These are phyloP conservation scores for Tremella fuciformis DNA, from an alignment of 768 basidiomycete genomes.

Conservation along the genomic window DNA sequence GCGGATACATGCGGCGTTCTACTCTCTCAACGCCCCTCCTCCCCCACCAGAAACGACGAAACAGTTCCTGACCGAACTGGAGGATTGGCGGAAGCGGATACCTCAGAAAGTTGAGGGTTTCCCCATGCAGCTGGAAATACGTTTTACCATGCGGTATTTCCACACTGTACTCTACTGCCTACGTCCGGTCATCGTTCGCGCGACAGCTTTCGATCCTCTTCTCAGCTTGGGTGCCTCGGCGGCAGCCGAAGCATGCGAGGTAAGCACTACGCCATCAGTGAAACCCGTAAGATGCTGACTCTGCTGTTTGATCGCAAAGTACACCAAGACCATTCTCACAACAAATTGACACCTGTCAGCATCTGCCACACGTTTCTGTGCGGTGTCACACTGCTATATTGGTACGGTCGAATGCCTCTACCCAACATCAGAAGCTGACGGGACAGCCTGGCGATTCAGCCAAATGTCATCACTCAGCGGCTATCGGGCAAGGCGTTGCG, in stretches of 20 bases:
- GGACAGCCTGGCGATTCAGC: background rate
- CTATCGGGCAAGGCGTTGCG: slow-evolving; percentile 16
- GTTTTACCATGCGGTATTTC: slow-evolving; percentile 16
- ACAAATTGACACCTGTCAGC: slow-evolving; percentile 9
- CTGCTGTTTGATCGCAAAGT: slow-evolving; percentile 16
- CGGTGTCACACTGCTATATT: slow-evolving; percentile 17
- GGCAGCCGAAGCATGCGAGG: slow-evolving; percentile 24
- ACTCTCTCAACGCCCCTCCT: slow-evolving; percentile 7
- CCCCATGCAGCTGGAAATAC: slow-evolving; percentile 13
- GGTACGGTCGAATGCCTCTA: background rate
- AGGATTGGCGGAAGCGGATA: slow-evolving; percentile 17
- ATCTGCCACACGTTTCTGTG: slow-evolving; percentile 19
- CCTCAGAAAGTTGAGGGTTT: background rate
- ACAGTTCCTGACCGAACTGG: slow-evolving; percentile 19
- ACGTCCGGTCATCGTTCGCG: slow-evolving; percentile 13
- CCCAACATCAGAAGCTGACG: background rate
- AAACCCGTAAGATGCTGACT: background rate
- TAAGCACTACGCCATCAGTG: background rate
- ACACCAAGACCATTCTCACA: slow-evolving; percentile 8
- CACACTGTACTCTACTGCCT: slow-evolving; percentile 15
- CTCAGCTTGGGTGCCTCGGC: slow-evolving; percentile 19
- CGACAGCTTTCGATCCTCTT: slow-evolving; percentile 15
- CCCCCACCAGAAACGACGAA: slow-evolving; percentile 8
- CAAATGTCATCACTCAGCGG: slow-evolving; percentile 14
- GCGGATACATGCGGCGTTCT: slow-evolving; percentile 14